phyloP scores from a whole-genome alignment of 2,329 filamentous ascomycete species.

The Arthrocladium fulminans region DNA sequence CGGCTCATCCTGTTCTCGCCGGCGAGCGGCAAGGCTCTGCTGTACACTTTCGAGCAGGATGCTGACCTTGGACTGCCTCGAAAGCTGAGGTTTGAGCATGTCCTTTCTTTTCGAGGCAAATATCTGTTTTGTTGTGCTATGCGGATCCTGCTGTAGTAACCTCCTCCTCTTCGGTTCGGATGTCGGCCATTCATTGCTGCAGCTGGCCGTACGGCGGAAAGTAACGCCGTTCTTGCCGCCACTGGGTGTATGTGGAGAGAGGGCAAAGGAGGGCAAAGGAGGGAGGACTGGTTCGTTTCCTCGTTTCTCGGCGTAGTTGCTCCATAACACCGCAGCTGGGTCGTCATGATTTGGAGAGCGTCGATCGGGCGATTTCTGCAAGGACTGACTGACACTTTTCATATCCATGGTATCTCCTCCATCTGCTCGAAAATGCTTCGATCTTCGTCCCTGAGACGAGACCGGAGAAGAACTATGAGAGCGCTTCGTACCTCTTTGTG shows the following conservation, averaged over 20 bases:
- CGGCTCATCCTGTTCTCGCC: slow-evolving; percentile 25
- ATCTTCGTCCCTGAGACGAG: slow-evolving; percentile 48
- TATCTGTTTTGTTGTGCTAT: slow-evolving; percentile 39
- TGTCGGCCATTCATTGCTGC: slow-evolving; percentile 59
- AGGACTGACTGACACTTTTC: slow-evolving; percentile 47
- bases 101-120: slow-evolving; percentile 36
- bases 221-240: slow-evolving; percentile 39
- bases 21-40: slow-evolving; percentile 35
- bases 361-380: slow-evolving; percentile 41
- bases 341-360: slow-evolving; percentile 56
- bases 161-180: slow-evolving; percentile 55
- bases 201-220: slow-evolving; percentile 59
- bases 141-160: slow-evolving; percentile 39
- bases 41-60: slow-evolving; percentile 60
- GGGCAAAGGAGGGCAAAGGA: slow-evolving; percentile 49
- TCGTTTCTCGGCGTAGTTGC: slow-evolving; percentile 55
- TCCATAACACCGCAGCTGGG: slow-evolving; percentile 68
- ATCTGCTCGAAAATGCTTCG: slow-evolving; percentile 32
- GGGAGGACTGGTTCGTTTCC: slow-evolving; percentile 45
- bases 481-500: slow-evolving; percentile 50
- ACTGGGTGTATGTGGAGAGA: slow-evolving; percentile 58
- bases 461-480: slow-evolving; percentile 65
- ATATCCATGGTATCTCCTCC: slow-evolving; percentile 44
- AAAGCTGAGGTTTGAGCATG: slow-evolving; percentile 30
- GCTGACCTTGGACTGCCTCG: slow-evolving; percentile 40